Percentiles rank a stretch among this genome's conserved stretches.
These are phyloP conservation scores for Cytospora schulzeri DNA, from an alignment of 2,329 filamentous ascomycete species.

Conservation along the genomic window DNA sequence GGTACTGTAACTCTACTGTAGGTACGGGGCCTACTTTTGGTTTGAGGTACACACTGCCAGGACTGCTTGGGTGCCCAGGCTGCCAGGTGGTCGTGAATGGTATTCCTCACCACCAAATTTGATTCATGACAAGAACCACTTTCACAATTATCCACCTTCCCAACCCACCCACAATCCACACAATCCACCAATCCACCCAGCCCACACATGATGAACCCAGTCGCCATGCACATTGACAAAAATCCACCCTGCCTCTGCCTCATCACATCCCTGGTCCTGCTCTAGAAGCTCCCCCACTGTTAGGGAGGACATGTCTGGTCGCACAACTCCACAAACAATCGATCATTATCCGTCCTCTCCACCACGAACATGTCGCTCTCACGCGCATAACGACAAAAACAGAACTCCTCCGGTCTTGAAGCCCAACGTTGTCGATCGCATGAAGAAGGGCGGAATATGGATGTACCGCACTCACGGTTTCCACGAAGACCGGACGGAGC, in stretches of 20 bases:
- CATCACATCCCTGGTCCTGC: not conserved
- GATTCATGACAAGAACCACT: slow-evolving; percentile 18
- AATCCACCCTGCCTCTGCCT: slow-evolving; percentile 9
- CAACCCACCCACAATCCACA: not conserved
- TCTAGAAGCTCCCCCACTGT: not conserved
- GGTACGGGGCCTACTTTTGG: not conserved
- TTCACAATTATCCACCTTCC: not conserved
- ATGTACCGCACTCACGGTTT: not conserved
- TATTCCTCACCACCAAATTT: not conserved
- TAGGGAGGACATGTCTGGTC: not conserved
- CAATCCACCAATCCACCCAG: slow-evolving; percentile 3
- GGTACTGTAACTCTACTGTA: not conserved
- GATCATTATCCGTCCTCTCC: not conserved
- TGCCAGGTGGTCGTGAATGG: not conserved
- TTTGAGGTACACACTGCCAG: no score
- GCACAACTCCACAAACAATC: not conserved
- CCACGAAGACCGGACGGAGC: not conserved
- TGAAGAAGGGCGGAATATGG: not conserved
- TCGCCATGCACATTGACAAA: slow-evolving; percentile 21
- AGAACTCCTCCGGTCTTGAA: not conserved
- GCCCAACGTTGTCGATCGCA: not conserved
- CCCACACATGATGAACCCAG: slow-evolving; percentile 23
- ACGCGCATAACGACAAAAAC: not conserved
- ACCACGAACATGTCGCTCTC: not conserved
- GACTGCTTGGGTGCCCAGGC: no score